phyloP scores from a whole-genome alignment of 768 basidiomycete species.

The Leccinum olivaceopallidum region DNA sequence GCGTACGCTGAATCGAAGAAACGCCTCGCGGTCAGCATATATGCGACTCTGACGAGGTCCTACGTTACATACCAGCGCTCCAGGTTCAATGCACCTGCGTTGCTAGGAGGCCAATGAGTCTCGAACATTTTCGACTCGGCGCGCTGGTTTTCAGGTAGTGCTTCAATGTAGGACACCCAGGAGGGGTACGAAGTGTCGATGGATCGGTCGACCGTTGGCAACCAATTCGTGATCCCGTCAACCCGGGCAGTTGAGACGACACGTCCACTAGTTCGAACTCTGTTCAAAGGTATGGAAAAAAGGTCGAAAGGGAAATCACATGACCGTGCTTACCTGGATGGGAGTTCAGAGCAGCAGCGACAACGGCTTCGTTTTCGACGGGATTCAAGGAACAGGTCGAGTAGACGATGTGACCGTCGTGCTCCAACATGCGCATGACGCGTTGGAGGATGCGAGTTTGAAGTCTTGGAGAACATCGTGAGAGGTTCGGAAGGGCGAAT shows the following conservation, averaged over 20 bases:
- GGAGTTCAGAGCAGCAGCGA: conserved; percentile 76
- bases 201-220: conserved; percentile 61
- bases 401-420: conserved; percentile 90
- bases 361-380: conserved; percentile 94
- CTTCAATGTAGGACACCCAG: conserved; percentile 59
- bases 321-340: conserved; percentile 53
- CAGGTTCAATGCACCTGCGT: conserved; percentile 60
- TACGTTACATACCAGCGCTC: conserved; percentile 62
- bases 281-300: conserved; percentile 23
- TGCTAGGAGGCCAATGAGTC: conserved; percentile 80
- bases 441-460: conserved; percentile 92
- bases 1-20: conserved; percentile 57
- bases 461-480: conserved; percentile 50
- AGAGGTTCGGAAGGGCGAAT: not conserved
- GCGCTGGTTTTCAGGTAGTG: conserved; percentile 48
- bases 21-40: not conserved
- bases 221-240: conserved; percentile 81
- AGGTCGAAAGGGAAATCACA: not conserved
- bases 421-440: conserved; percentile 84
- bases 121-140: conserved; percentile 60
- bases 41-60: not conserved
- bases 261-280: conserved; percentile 83
- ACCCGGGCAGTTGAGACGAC: conserved; percentile 64
- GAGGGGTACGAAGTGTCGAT: conserved; percentile 53
- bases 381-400: conserved; percentile 98